Evolutionary conservation across 768 basidiomycete genomes (phyloP).

Genomic region (Tylopilus felleus): DNA sequence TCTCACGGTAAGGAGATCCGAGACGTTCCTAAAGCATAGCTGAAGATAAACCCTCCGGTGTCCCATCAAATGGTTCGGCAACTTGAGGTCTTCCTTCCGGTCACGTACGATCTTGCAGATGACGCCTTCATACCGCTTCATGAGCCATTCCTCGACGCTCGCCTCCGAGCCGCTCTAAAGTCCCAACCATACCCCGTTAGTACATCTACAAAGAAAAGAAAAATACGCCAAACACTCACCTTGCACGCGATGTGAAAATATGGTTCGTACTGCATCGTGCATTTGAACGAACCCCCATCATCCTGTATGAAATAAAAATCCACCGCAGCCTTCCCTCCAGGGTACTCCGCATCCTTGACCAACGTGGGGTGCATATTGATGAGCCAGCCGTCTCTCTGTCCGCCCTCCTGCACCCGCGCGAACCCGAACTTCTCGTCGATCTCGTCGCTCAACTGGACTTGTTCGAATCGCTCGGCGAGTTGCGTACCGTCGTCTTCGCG

Average conservation of each 20-base stretch:
- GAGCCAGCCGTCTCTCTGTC: constrained; percentile 83
- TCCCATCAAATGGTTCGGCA: constrained; percentile 97
- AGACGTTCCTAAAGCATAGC: constrained; percentile 89
- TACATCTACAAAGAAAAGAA: not conserved
- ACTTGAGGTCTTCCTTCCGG: constrained; percentile 88
- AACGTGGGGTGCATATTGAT: constrained; percentile 99
- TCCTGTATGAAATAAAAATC: constrained; percentile 98
- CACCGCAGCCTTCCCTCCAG: constrained; percentile 84
- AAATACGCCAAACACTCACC: constrained; percentile 41
- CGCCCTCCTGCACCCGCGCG: constrained; percentile 72
- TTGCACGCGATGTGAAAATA: constrained; percentile 94
- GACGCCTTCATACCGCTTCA: constrained; percentile 88
- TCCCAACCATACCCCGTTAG: constrained; percentile 1
- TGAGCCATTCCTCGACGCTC: constrained; percentile 91
- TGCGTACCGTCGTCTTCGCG: constrained; percentile 91
- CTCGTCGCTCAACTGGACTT: constrained; percentile 70
- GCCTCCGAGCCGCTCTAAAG: constrained; percentile 78
- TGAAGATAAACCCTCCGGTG: constrained; percentile 86
- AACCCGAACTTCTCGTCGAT: constrained; percentile 95
- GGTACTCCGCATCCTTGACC: constrained; percentile 80
- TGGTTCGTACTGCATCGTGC: constrained; percentile 87
- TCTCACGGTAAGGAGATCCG: constrained; percentile 82
- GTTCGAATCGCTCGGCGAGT: constrained; percentile 83
- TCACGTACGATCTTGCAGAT: constrained; percentile 75
- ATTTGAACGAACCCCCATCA: constrained; percentile 95